These are phyloP conservation scores for Dictyostelium purpureum DNA, from an alignment of 78 protist genomes.

Conservation along the genomic window DNA sequence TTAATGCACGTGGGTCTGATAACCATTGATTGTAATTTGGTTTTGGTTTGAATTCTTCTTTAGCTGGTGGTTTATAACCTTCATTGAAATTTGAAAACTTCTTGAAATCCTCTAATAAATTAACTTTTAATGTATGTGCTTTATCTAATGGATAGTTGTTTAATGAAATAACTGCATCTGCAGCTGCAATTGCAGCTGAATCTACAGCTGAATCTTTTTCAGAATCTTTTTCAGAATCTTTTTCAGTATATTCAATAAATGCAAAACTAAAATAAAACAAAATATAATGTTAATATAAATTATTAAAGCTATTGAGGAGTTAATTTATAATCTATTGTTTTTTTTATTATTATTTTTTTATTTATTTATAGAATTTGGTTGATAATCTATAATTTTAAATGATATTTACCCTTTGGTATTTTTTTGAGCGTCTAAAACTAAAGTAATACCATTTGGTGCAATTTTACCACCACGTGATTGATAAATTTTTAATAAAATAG, in stretches of 20 bases:
- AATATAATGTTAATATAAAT: neutral
- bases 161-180: slow-evolving; percentile 7
- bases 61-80: slow-evolving; percentile 1
- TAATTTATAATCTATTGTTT: neutral
- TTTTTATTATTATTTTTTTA: neutral
- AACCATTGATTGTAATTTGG: slow-evolving; percentile 56
- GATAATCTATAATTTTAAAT: neutral
- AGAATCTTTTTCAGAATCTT: slow-evolving; percentile 34
- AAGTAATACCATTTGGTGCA: neutral
- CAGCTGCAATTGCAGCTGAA: neutral
- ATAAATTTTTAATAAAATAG: slow-evolving; percentile 9
- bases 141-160: slow-evolving; percentile 31
- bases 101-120: slow-evolving; percentile 50
- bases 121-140: slow-evolving; percentile 27
- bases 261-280: slow-evolving; percentile 23
- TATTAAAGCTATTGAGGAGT: neutral
- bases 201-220: neutral
- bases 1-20: slow-evolving; percentile 26
- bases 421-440: slow-evolving; percentile 2
- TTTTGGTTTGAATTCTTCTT: slow-evolving; percentile 3
- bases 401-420: slow-evolving; percentile 38
- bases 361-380: neutral
- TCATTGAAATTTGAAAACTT: slow-evolving; percentile 17
- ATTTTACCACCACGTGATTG: neutral
- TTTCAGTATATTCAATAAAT: slow-evolving; percentile 59